phyloP scores from a whole-genome alignment of 2,329 filamentous ascomycete species.

The Cladophialophora exuberans region DNA sequence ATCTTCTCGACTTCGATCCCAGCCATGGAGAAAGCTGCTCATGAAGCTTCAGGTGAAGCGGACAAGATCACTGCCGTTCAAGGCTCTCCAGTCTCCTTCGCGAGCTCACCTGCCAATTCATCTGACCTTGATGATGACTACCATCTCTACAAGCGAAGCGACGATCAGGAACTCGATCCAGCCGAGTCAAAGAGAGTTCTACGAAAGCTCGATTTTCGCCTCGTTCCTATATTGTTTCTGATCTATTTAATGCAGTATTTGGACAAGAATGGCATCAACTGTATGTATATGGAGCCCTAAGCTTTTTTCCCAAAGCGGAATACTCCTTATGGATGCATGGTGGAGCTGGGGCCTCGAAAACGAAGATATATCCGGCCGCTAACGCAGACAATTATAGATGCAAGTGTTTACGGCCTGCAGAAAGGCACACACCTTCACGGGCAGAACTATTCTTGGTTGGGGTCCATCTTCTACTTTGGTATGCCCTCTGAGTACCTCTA shows the following conservation, averaged over 20 bases:
- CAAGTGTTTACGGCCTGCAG: slow-evolving; percentile 51
- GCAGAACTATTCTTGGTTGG: slow-evolving; percentile 52
- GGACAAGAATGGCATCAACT: slow-evolving; percentile 31
- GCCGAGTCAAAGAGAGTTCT: slow-evolving; percentile 23
- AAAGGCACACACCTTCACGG: slow-evolving; percentile 43
- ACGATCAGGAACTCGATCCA: slow-evolving; percentile 33
- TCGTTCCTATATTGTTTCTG: slow-evolving; percentile 29
- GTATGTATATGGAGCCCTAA: too few relatives aligned
- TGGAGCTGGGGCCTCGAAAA: too few relatives aligned
- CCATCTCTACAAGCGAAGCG: slow-evolving; percentile 40
- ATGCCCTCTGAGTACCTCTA: not conserved
- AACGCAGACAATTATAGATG: too few relatives aligned
- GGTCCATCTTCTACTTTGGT: slow-evolving; percentile 53
- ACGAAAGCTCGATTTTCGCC: slow-evolving; percentile 29
- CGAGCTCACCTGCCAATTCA: slow-evolving; percentile 10
- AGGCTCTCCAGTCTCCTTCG: slow-evolving; percentile 11
- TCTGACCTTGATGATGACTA: slow-evolving; percentile 43
- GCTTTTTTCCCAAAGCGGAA: too few relatives aligned
- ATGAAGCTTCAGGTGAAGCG: slow-evolving; percentile 7
- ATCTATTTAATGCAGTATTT: slow-evolving; percentile 32
- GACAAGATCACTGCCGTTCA: slow-evolving; percentile 23
- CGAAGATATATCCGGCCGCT: too few relatives aligned
- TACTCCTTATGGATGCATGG: too few relatives aligned
- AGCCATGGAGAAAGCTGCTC: slow-evolving; percentile 13
- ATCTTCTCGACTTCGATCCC: not conserved